Conservation (phyloP, 305 asterid species). For the Fraxinus floribunda region DNA sequence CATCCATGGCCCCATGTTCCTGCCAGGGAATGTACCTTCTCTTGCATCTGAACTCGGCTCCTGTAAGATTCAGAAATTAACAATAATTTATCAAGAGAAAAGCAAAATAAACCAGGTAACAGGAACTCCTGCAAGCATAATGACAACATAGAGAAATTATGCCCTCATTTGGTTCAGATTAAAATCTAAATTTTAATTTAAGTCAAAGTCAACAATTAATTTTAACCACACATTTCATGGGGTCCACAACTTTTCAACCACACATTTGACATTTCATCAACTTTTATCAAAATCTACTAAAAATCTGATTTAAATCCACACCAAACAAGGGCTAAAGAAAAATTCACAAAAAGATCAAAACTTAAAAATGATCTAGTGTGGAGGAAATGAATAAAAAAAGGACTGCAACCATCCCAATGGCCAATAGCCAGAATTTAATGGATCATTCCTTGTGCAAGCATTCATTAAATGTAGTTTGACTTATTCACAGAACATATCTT, state of each 20-base stretch:
- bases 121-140: not conserved
- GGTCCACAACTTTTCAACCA: not conserved
- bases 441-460: slow-evolving; percentile 1
- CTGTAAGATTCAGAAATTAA: slow-evolving; percentile 41
- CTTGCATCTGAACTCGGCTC: slow-evolving; percentile 63
- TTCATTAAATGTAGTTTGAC: slow-evolving; percentile 3
- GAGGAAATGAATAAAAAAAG: not conserved
- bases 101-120: not conserved
- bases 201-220: not conserved
- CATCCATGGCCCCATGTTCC: slow-evolving; percentile 58
- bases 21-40: slow-evolving; percentile 58
- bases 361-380: not conserved
- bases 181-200: too few species aligned
- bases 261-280: not conserved
- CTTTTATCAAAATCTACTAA: not conserved
- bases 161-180: not conserved
- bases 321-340: slow-evolving; percentile 2
- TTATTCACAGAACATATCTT: not conserved
- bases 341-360: slow-evolving; percentile 2
- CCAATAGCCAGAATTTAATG: slow-evolving; percentile 6
- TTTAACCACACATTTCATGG: not conserved
- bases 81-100: slow-evolving; percentile 15
- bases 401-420: not conserved
- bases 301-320: not conserved
- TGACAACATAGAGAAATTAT: slow-evolving; percentile 6